Evolutionary conservation across 208 protist species (phyloP), one percentile per base, ranked within the genome.

Genomic region (Herpetomonas samuelpessoai): DNA sequence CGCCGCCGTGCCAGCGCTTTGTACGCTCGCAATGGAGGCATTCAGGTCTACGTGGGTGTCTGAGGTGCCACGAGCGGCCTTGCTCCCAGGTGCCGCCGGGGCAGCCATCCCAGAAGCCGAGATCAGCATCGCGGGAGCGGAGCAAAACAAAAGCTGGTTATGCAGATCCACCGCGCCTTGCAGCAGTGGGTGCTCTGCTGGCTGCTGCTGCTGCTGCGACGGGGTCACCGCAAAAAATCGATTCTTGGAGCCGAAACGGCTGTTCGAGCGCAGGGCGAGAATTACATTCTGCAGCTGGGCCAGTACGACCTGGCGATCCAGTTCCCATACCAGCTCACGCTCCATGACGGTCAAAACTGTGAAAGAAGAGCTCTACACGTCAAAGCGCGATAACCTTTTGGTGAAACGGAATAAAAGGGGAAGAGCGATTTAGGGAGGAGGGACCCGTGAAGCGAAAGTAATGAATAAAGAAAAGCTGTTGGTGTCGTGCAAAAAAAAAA

Each of bases 211-310:
- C 19, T 10, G 22, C 52, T 2, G 1, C 59, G 30, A 26, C 29
- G 3, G 6, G 28, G 44, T 28, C 31, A 4, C 26, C 62, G 50
- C 12, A 65, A 19, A 48, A 48, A 84, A 81, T 2, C 71, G 73
- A 2, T 29, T 24, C 44, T 60, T 76, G 18, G 62, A 44, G 14
- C 39, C 30, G 52, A 86, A 81, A 12, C 47, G 51, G n/a, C 48
- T 62, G 35, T 64, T 80, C 21, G 78, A 82, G 25, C 81, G 74
- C 1, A 88, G 69, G 14, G 71, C 66, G n/a, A 88, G 54, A 22
- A 83, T 61, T 19, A 88, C 44, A 56, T 75, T 86, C 30, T 86
- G 78, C 29, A 76, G 45, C 21, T 86, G 75, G 24, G 70, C 66
- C 12, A 81, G 54, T 7, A 88, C n/a, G 7, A 85, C 30, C 57